Conservation (phyloP, 108 stramenopile species). For the Cyclotella cryptica region DNA sequence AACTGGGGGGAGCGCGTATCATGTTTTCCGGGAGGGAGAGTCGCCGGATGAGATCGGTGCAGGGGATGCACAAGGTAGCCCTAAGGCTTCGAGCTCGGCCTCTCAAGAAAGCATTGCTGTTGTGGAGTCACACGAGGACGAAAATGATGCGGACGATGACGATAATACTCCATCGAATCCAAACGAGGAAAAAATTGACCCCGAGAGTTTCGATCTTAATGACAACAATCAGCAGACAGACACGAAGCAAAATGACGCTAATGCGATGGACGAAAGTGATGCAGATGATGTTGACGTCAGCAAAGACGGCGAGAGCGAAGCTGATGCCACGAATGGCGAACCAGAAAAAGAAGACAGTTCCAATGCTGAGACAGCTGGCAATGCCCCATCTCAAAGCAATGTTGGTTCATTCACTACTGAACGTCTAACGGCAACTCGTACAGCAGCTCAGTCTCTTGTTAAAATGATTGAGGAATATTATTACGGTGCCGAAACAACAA, state of each 20-base stretch:
- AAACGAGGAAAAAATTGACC: no score
- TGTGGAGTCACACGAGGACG: no score
- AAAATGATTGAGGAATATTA: constrained; percentile 43
- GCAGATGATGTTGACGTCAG: no score
- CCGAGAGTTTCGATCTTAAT: no score
- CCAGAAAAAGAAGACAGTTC: neutral
- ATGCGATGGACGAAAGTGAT: no score
- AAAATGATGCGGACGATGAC: no score
- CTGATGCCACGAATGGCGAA: neutral
- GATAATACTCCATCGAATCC: no score
- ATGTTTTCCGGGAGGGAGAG: constrained; percentile 7
- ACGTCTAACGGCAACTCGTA: constrained; percentile 31
- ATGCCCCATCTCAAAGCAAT: neutral
- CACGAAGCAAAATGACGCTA: no score
- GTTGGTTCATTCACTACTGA: constrained; percentile 31
- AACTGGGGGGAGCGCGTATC: neutral
- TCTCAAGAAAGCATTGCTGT: no score
- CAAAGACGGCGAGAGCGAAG: neutral
- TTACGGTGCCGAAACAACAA: constrained; percentile 23
- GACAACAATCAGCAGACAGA: no score
- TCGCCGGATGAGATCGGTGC: neutral
- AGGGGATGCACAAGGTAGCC: neutral
- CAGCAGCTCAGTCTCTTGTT: constrained; percentile 26
- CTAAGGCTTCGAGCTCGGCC: no score
- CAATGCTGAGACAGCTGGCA: neutral